Percentiles rank a stretch among this genome's conserved stretches.
phyloP scores from a whole-genome alignment of 2,329 filamentous ascomycete species.

The Acarospora socialis region DNA sequence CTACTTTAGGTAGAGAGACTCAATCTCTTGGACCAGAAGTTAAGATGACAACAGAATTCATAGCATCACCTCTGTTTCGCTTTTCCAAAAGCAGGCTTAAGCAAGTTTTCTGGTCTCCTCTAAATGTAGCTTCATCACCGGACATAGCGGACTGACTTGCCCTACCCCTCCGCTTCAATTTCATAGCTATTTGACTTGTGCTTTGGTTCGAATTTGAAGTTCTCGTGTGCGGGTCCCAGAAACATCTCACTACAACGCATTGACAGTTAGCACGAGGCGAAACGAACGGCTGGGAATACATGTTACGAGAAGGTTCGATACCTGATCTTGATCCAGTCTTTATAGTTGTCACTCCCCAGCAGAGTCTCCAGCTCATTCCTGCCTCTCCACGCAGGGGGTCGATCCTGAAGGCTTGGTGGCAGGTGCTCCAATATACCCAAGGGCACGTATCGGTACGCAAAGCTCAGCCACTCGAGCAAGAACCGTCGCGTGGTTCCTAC shows the following conservation, averaged over 20 bases:
- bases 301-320: constrained; percentile 32
- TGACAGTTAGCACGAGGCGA: constrained; percentile 7
- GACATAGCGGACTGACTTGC: neutral
- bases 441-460: constrained; percentile 81
- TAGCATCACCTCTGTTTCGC: too few relatives aligned
- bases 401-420: constrained; percentile 76
- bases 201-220: constrained; percentile 92
- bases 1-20: too few relatives aligned
- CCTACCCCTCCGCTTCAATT: constrained; percentile 57
- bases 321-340: constrained; percentile 98
- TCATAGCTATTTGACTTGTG: constrained; percentile 92
- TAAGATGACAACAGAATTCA: too few relatives aligned
- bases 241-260: constrained; percentile 70
- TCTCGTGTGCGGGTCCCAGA: constrained; percentile 73
- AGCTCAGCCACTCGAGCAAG: constrained; percentile 90
- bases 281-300: neutral
- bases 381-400: constrained; percentile 70
- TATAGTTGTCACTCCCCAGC: constrained; percentile 78
- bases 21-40: too few relatives aligned
- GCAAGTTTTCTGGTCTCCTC: constrained; percentile 1
- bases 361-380: constrained; percentile 89
- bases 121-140: neutral
- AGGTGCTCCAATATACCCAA: constrained; percentile 77
- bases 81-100: constrained; percentile 6
- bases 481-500: constrained; percentile 84